A percentile compares a stretch with the other conserved stretches of the same genome.
phyloP scores from a whole-genome alignment of 225 moss, liverwort and hornwort genomes.

The Asterella californica region DNA sequence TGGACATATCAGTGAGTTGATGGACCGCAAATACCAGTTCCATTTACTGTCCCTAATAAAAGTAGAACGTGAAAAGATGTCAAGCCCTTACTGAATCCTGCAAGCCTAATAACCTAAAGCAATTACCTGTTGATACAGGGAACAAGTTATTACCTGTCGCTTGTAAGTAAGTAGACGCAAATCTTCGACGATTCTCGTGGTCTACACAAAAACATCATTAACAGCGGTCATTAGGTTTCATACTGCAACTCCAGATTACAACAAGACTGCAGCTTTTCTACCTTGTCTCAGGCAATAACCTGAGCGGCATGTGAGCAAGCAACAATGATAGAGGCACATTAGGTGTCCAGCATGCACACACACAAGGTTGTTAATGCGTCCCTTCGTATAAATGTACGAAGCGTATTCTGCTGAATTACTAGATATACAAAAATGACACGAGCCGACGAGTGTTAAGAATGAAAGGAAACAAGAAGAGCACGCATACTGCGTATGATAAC shows the following conservation, averaged over 20 bases:
- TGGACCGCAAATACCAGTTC: too few species aligned
- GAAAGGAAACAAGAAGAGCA: too few species aligned
- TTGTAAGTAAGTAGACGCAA: slow-evolving; percentile 56
- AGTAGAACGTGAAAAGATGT: too few species aligned
- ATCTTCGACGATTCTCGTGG: slow-evolving; percentile 49
- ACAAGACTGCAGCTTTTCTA: neutral
- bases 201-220: slow-evolving; percentile 33
- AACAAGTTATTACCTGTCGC: slow-evolving; percentile 50
- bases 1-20: too few species aligned
- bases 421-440: too few species aligned
- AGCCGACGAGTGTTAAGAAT: too few species aligned
- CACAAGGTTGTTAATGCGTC: too few species aligned
- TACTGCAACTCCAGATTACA: neutral
- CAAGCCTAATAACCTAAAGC: neutral
- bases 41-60: too few species aligned
- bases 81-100: neutral
- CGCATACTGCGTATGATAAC: too few species aligned
- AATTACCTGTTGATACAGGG: neutral
- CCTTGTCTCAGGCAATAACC: neutral
- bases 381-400: too few species aligned
- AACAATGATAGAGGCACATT: too few species aligned
- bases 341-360: neutral
- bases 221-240: neutral
- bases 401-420: too few species aligned
- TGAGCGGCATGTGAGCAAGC: neutral